Evolutionary conservation across 495 filamentous ascomycete species (phyloP), one percentile per base, ranked within the genome.

Genomic region (Sporormia fimetaria): DNA sequence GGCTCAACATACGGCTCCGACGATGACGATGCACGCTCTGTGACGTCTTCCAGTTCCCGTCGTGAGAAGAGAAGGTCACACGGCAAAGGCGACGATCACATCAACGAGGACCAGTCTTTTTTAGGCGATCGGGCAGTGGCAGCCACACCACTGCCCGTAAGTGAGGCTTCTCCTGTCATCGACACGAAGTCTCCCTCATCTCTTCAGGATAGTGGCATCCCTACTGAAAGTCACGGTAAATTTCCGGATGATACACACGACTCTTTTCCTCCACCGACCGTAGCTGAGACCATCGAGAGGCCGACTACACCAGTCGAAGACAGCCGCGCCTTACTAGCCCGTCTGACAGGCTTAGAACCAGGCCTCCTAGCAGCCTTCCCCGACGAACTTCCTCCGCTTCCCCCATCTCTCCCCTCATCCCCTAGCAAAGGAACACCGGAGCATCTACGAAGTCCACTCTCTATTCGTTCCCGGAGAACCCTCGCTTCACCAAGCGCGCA

Each of bases 81-180:
- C 40, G 22, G n/a, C n/a, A n/a, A n/a, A n/a, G n/a, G n/a, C n/a
- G n/a, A n/a, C n/a, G n/a, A 40, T 27, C 12, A 12, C 23, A 22
- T 16, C 31, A 40, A 42, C 12, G 43, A 54, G 21, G 47, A 62
- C 32, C 46, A 54, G 52, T 62, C 62, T 64, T 64, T 64, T 63
- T 63, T 63, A 64, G 62, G 50, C 37, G 49, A 54, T 44, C 57
- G 62, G 62, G 62, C 57, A 58, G 62, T 60, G 61, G 58, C 56
- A 49, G 40, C 57, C 51, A 56, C 53, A 44, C 57, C 49, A 47
- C 52, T 54, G 47, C 46, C 55, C 51, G 45, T 40, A 48, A 55
- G 42, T 48, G 42, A 51, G 36, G 6, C 43, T 33, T 37, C 44
- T 48, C 33, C 31, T 10, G 43, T 28, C 23, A 42, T 15, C 23